Conservation (phyloP, 306 rosid species). For the Fragaria vesca region DNA sequence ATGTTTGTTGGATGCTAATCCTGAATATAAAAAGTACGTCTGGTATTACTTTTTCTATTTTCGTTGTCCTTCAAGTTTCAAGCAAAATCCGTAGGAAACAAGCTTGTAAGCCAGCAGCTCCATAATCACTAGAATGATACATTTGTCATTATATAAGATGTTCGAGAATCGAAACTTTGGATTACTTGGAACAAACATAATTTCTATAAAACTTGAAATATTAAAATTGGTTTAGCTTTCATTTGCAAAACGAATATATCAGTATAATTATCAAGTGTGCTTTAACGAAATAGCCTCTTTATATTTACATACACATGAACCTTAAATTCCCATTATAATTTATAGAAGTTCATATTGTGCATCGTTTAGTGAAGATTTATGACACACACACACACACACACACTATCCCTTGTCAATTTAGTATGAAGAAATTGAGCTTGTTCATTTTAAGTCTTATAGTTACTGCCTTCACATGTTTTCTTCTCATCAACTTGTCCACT, state of each 20-base stretch:
- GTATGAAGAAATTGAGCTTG: background rate
- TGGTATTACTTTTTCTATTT: background rate
- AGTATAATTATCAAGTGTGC: background rate
- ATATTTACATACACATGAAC: background rate
- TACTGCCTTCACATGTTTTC: conserved; percentile 31
- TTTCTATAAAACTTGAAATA: background rate
- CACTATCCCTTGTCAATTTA: background rate
- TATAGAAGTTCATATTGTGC: background rate
- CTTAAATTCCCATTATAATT: background rate
- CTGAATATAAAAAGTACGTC: background rate
- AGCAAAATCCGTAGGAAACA: background rate
- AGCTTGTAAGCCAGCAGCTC: background rate
- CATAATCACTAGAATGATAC: background rate
- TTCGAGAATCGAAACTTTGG: background rate
- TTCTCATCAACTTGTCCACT: conserved; percentile 66
- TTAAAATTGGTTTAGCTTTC: background rate
- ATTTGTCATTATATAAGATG: background rate
- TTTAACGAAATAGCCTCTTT: background rate
- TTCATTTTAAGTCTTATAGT: background rate
- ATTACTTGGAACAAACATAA: background rate
- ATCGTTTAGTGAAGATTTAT: background rate
- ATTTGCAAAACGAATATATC: background rate
- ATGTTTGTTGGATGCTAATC: background rate
- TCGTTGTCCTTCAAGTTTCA: background rate
- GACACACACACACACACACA: too few relatives aligned